phyloP scores from a whole-genome alignment of 768 basidiomycete species.

The Russula emetica region DNA sequence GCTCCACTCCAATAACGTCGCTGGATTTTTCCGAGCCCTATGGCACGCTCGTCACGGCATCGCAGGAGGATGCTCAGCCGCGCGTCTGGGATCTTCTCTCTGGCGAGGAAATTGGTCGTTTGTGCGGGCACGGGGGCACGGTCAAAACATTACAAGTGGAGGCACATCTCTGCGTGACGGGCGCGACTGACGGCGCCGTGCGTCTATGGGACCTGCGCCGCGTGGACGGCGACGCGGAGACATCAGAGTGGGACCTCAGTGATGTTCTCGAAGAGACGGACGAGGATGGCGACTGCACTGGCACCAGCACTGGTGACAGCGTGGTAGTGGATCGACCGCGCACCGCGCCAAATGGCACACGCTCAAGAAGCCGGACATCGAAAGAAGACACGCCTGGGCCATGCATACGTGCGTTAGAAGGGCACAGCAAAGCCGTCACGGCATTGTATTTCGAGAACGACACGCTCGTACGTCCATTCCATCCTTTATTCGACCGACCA shows the following conservation, averaged over 20 bases:
- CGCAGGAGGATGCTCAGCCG: constrained; percentile 80
- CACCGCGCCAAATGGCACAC: constrained; percentile 41
- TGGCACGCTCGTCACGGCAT: constrained; percentile 84
- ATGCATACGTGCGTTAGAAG: constrained; percentile 75
- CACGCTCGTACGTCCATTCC: constrained; percentile 61
- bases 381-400: constrained; percentile 37
- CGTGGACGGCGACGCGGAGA: constrained; percentile 69
- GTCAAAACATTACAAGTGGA: constrained; percentile 95
- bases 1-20: constrained; percentile 76
- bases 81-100: constrained; percentile 93
- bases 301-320: constrained; percentile 31
- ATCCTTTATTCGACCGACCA: not conserved
- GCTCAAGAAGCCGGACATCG: constrained; percentile 32
- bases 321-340: constrained; percentile 34
- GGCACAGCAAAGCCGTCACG: constrained; percentile 90
- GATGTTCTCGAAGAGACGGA: constrained; percentile 66
- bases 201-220: constrained; percentile 87
- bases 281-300: constrained; percentile 36
- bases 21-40: constrained; percentile 98
- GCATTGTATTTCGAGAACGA: constrained; percentile 94
- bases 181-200: constrained; percentile 80
- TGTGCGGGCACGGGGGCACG: constrained; percentile 74
- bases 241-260: constrained; percentile 50
- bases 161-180: constrained; percentile 84
- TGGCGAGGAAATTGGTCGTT: constrained; percentile 79